Evolutionary conservation across 2,329 filamentous ascomycete species (phyloP).

Genomic region (Ophidiomyces ophidiicola): DNA sequence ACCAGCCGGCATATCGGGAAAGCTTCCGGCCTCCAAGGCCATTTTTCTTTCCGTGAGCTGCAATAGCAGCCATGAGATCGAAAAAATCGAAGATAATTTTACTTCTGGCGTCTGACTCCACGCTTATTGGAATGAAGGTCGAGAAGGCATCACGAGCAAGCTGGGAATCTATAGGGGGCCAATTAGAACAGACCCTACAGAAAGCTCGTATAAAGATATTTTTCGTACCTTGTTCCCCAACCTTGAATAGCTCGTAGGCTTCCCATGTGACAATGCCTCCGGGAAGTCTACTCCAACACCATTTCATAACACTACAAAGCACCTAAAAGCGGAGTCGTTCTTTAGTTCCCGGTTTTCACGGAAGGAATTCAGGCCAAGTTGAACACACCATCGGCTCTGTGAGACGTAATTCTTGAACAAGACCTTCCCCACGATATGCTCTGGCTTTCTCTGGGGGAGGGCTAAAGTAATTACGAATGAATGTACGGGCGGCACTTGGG

Average conservation of each 20-base stretch:
- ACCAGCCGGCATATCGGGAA: constrained; percentile 93
- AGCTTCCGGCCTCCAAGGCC: constrained; percentile 87
- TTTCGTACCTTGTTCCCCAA: constrained; percentile 68
- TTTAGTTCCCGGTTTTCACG: constrained; percentile 1
- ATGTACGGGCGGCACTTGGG: constrained; percentile 79
- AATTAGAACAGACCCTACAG: constrained; percentile 5
- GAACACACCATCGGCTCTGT: constrained; percentile 76
- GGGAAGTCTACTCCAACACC: constrained; percentile 90
- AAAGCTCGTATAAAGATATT: constrained; percentile 18
- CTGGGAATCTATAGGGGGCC: constrained; percentile 57
- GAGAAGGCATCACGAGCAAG: constrained; percentile 88
- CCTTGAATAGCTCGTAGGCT: constrained; percentile 88
- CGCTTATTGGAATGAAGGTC: constrained; percentile 88
- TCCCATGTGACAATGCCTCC: constrained; percentile 95
- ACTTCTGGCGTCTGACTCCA: constrained; percentile 72
- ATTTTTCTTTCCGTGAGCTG: constrained; percentile 85
- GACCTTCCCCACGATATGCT: constrained; percentile 51
- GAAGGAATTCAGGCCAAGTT: constrained; percentile 4
- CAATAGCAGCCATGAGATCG: constrained; percentile 78
- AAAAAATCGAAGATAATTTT: constrained; percentile 95
- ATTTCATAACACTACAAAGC: constrained; percentile 86
- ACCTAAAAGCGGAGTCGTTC: constrained; percentile 44
- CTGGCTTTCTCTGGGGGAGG: constrained; percentile 47
- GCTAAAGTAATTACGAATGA: constrained; percentile 86
- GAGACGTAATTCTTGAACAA: constrained; percentile 79